Evolutionary conservation across 345 rosid species (phyloP), one percentile per base, ranked within the genome.

Genomic region (Gossypium australe): DNA sequence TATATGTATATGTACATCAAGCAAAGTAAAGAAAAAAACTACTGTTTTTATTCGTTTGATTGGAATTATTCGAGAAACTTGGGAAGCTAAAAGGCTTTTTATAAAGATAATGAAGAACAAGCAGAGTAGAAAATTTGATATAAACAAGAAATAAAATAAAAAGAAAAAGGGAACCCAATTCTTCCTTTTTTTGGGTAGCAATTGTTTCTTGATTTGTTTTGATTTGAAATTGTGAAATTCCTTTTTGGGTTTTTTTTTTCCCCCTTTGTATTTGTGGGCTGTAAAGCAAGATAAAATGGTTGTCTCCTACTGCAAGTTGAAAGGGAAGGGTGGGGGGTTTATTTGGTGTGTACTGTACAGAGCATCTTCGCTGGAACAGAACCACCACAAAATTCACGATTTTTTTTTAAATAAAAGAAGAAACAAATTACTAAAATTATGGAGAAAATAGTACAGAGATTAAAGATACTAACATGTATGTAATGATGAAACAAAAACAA

Each of bases 221-320:
- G 3, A 7, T 45, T 59, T 8, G 72, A 45, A 45, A 20, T 72
- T 13, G 1, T 47, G 2, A 3, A 7, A 12, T 43, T 14, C 12
- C 9, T 24, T 72, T 72, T 44, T 14, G 53, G 47, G 38, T 64
- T 70, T 75, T 34, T 34, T 34, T 34, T 34, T 34, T 29, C 0
- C 1, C 24, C 41, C 41, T 34, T 73, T 61, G 43, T 48, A 34
- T 63, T 75, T 83, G 83, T 81, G 86, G 87, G 87, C 85, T 84
- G 86, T 83, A 83, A 83, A 83, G 86, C 80, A 78, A 79, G 75
- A 88, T 60, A 76, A 60, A 25, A 80, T 69, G 47, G 82, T 79
- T 86, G 92, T 86, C 88, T 76, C 85, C 44, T 84, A 84, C 90
- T 86, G 89, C 82, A 80, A 87, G 77, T 84, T 73, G 80, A 65